phyloP scores from a whole-genome alignment of 306 rosid genomes.

The Macrotyloma uniflorum region DNA sequence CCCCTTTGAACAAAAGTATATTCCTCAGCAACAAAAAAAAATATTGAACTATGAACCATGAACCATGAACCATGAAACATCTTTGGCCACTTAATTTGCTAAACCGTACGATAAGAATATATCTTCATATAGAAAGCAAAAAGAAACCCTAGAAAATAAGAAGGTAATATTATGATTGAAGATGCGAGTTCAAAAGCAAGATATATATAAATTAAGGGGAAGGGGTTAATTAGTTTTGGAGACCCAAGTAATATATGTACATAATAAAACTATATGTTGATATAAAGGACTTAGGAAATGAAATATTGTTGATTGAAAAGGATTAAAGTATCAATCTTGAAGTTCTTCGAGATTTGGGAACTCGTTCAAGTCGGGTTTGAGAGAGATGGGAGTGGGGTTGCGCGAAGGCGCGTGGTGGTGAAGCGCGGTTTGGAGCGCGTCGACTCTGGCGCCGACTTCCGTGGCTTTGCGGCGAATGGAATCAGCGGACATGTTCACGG shows the following conservation, averaged over 20 bases:
- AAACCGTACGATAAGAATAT: neutral
- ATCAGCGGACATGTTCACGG: conserved; percentile 73
- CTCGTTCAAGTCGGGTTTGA: conserved; percentile 80
- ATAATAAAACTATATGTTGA: neutral
- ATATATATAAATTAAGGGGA: neutral
- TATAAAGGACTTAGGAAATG: neutral
- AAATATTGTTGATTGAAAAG: neutral
- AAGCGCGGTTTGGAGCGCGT: conserved; percentile 68
- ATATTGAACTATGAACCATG: neutral
- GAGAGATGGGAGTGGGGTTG: conserved; percentile 23
- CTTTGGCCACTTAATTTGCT: neutral
- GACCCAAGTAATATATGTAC: conserved; percentile 42
- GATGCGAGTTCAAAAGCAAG: neutral
- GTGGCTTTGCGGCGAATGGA: conserved; percentile 80
- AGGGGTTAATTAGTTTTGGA: neutral
- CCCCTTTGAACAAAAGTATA: neutral
- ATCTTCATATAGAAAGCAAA: neutral
- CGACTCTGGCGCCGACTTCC: conserved; percentile 94
- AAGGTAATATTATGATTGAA: conserved; percentile 3
- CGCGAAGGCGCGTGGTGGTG: conserved; percentile 37
- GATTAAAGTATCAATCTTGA: conserved; percentile 36
- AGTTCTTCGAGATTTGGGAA: conserved; percentile 78
- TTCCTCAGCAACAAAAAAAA: neutral
- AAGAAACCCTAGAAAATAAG: neutral
- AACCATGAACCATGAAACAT: conserved; percentile 1